Evolutionary conservation across 768 basidiomycete species (phyloP).

Genomic region (Crepidotus variabilis): DNA sequence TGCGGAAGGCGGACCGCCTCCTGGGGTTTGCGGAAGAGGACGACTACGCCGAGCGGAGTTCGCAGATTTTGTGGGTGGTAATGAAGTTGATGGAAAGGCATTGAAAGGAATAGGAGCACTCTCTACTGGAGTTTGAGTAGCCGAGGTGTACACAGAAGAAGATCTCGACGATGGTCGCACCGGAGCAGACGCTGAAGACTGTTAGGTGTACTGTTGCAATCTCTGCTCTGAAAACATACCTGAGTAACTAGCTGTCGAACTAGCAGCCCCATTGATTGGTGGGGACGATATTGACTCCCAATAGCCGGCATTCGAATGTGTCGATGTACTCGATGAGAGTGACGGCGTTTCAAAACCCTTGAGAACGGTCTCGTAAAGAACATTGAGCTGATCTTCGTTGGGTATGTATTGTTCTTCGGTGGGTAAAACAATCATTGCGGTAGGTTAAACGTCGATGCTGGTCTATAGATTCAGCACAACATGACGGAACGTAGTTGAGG

Average conservation of each 20-base stretch:
- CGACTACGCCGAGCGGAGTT: slow-evolving; percentile 4
- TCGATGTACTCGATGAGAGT: slow-evolving; percentile 7
- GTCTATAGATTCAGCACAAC: not conserved
- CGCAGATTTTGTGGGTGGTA: not conserved
- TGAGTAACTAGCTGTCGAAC: not conserved
- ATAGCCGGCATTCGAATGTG: not conserved
- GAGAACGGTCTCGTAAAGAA: slow-evolving; percentile 17
- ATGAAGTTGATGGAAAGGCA: not conserved
- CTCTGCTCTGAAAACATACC: not conserved
- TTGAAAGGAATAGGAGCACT: slow-evolving; percentile 15
- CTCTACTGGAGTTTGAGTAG: slow-evolving; percentile 9
- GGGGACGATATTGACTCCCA: not conserved
- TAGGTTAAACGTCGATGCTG: not conserved
- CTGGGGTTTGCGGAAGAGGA: slow-evolving; percentile 6
- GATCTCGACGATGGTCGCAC: not conserved
- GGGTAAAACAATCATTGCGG: not conserved
- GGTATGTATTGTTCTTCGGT: not conserved
- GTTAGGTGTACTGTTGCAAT: not conserved
- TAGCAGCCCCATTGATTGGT: not conserved
- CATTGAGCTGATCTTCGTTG: slow-evolving; percentile 17
- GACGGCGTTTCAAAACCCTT: slow-evolving; percentile 12
- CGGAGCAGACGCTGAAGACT: not conserved
- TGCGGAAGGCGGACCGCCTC: not conserved
- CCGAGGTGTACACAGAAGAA: not conserved
- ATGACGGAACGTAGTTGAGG: not conserved